A percentile compares a stretch with the other conserved stretches of the same genome.
phyloP scores from a whole-genome alignment of 225 moss, liverwort and hornwort species.

The Polytrichum formosum region DNA sequence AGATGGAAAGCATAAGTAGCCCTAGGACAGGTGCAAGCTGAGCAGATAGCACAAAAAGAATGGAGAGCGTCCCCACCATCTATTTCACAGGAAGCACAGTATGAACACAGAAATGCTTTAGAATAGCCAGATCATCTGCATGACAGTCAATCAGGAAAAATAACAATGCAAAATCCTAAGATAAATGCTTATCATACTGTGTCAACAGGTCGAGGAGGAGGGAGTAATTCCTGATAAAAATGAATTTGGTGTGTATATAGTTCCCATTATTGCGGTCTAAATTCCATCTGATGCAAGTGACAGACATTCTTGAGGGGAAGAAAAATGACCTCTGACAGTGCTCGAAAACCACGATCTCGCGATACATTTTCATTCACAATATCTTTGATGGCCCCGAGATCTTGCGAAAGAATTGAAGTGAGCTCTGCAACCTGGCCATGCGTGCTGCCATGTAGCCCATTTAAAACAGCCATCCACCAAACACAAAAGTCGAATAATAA shows the following conservation, averaged over 20 bases:
- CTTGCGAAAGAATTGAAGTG: slow-evolving; percentile 87
- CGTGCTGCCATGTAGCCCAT: slow-evolving; percentile 57
- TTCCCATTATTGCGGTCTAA: too few relatives aligned
- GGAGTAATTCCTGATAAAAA: too few relatives aligned
- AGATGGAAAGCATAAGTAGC: slow-evolving; percentile 82
- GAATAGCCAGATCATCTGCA: too few relatives aligned
- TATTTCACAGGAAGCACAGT: slow-evolving; percentile 16
- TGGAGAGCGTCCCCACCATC: slow-evolving; percentile 76
- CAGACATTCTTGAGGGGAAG: not conserved
- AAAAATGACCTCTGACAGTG: slow-evolving; percentile 68
- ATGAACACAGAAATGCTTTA: too few relatives aligned
- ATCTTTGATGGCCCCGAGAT: slow-evolving; percentile 89
- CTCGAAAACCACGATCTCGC: slow-evolving; percentile 91
- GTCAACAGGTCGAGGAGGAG: too few relatives aligned
- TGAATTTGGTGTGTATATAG: too few relatives aligned
- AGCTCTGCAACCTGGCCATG: slow-evolving; percentile 97
- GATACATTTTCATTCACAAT: slow-evolving; percentile 91
- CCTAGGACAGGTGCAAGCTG: slow-evolving; percentile 93
- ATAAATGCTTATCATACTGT: too few relatives aligned
- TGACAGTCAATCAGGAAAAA: too few relatives aligned
- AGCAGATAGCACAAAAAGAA: slow-evolving; percentile 76
- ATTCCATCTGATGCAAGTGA: too few relatives aligned
- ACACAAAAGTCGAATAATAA: too few relatives aligned
- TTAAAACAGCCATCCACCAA: slow-evolving; percentile 24
- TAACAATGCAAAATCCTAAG: too few relatives aligned